Evolutionary conservation across 2,329 filamentous ascomycete genomes (phyloP), one percentile per base, ranked within the genome.

Genomic region (Fusarium circinatum): DNA sequence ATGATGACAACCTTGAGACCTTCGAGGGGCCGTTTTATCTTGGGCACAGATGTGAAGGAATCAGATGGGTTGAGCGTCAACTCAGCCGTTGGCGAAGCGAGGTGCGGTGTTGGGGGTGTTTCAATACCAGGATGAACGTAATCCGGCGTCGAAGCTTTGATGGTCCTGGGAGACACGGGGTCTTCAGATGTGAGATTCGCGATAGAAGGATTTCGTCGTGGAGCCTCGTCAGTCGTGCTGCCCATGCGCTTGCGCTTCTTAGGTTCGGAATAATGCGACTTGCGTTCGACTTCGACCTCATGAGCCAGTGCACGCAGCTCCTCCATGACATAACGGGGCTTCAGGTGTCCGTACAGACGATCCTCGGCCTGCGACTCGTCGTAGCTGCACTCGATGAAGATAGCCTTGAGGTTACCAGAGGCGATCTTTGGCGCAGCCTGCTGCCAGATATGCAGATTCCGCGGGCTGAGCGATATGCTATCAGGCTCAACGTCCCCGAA

Each of bases 401-500:
- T 93, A 17, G 92, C 96, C 1, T 87, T 89, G 1, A 99, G 87
- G 8, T 88, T 86, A 4, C 94, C 94, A 1, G 87, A 84, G 0
- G 87, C 92, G 32, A 99, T 91, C 80, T 97, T 98, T 14, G 92
- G 92, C 1, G 95, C 96, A 1, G 96, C 96, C 78, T 96, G 93
- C 74, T 90, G 88, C 96, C 96, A 99, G 20, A 99, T 90, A 20
- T 87, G 86, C n/a, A 88, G 84, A 74, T 96, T 98, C 30, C 95
- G 91, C 2, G 96, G 95, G 3, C 90, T 92, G 5, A 96, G 83
- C 0, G 94, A 97, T 32, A 98, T 83, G 14, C 91, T 92, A 82
- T 99, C 96, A 2, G 96, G 95, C 79, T 99, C 96, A 42, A 98
- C 94, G 75, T 99, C 96, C 24, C 96, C 96, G 80, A 98, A 98